Evolutionary conservation across 2,329 filamentous ascomycete species (phyloP), one percentile per base, ranked within the genome.

Genomic region (Cladosporium austrohemisphaericum): DNA sequence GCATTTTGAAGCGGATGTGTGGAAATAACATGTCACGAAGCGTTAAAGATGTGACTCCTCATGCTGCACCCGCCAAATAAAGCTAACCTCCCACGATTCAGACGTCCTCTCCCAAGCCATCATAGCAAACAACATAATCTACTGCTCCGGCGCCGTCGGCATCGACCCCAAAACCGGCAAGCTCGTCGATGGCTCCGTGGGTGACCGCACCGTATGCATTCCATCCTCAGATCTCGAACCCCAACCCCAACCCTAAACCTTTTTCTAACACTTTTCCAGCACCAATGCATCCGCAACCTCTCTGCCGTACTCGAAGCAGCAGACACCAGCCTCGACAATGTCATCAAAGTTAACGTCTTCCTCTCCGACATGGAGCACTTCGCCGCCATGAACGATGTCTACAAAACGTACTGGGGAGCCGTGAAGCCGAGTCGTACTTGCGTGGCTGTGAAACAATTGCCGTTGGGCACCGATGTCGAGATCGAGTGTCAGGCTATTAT

Each of bases 261-360:
- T 16, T 19, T 14, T 16, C 13, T 10, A 14, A 6, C 19, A 10
- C 26, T 20, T 13, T 9, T n/a, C 19, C 25, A 69, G 67, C 77
- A 76, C 52, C 78, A 78, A 73, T 73, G 73, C 37, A 73, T 85
- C 52, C 72, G 73, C 52, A 85, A 85, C 65, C 71, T 86, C 11
- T 63, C 71, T 5, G 73, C 74, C 2, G 73, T 86, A 5, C 78
- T 86, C 16, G 72, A 79, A 55, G 82, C 76, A 7, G 79, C 81
- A 0, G 81, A 81, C 1, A 79, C 76, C 44, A 73, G 70, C 51
- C 68, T 85, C 29, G 70, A 76, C 23, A 82, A 84, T 49, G 76
- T 81, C 0, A 76, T 86, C 63, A 86, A 86, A 66, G 76, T 83
- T 53, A 86, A 85, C 57, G 72, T 86, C 20, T 87, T 82, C 61